Percentiles rank a stretch among this genome's conserved stretches.
Conservation (phyloP, 805 yeast genomes). For the Alloascoidea hylecoeti region DNA sequence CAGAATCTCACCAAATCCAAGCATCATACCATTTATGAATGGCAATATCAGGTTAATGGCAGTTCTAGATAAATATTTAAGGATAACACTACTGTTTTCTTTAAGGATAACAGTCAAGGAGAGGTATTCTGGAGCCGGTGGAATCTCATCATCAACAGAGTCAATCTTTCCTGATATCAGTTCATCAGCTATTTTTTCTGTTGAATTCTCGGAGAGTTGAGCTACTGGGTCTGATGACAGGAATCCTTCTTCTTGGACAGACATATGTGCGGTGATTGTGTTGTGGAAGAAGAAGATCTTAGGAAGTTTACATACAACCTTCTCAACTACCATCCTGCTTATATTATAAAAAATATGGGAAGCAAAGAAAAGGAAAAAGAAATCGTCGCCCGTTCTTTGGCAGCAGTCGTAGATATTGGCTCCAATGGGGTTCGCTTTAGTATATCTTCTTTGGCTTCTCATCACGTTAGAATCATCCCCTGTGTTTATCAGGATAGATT, state of each 20-base stretch:
- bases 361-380: slow-evolving; percentile 11
- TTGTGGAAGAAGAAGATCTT: too few species aligned
- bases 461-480: slow-evolving; percentile 65
- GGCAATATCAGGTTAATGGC: slow-evolving; percentile 72
- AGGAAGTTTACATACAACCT: too few species aligned
- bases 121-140: background rate
- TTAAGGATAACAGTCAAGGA: background rate
- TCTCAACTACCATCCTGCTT: too few species aligned
- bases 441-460: slow-evolving; percentile 53
- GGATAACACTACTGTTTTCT: background rate
- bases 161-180: too few species aligned
- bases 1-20: slow-evolving; percentile 88
- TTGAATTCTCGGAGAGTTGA: too few species aligned
- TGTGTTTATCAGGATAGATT: slow-evolving; percentile 64
- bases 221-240: too few species aligned
- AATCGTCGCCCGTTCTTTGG: slow-evolving; percentile 33
- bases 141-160: too few species aligned
- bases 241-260: too few species aligned
- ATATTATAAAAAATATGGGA: too few species aligned
- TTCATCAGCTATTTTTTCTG: too few species aligned
- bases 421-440: slow-evolving; percentile 65
- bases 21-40: slow-evolving; percentile 85
- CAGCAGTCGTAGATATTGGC: slow-evolving; percentile 66
- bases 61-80: background rate
- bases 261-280: too few species aligned